Base-by-base conservation (phyloP, 768 basidiomycete species). In the Cystobasidium tubakii region DNA sequence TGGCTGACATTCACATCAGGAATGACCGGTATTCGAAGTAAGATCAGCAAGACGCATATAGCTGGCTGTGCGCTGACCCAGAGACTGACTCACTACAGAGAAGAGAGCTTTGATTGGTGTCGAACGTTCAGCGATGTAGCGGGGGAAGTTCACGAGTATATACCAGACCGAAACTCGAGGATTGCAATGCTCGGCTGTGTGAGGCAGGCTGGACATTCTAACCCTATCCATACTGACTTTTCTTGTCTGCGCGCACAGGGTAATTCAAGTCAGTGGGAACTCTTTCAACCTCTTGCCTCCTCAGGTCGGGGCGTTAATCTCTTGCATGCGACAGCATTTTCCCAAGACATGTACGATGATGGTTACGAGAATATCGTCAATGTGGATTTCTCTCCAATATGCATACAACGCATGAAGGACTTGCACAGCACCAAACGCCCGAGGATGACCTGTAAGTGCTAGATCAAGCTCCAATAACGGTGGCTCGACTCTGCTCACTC, bases 291-390 rank as follows among this genome's bases (percentile, higher is more conserved):
- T n/a, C n/a, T n/a, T n/a, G n/a, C n/a, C n/a, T n/a, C n/a, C n/a
- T n/a, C n/a, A n/a, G n/a, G n/a, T n/a, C n/a, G n/a, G n/a, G n/a
- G n/a, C n/a, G n/a, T n/a, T n/a, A n/a, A n/a, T n/a, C n/a, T n/a
- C n/a, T n/a, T n/a, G n/a, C n/a, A n/a, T n/a, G n/a, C n/a, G n/a
- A n/a, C n/a, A 42, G 69, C 69, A 1, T 55, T 71, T 23, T 71
- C 69, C 4, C 54, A 60, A 29, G 69, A 71, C 36, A 71, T 71
- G 69, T 71, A 71, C 34, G 69, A 71, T 25, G 69, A 71, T 36
- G 69, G 69, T 6, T 71, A 71, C 27, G 13, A 42, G 7, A 71
- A 55, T 31, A 71, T 71, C 23, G 54, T 71, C 54, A 71, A 71
- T 29, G 19, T 71, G 10, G 69, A 71, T 25, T 71, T 54, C 27